Conservation (phyloP, 2,329 filamentous ascomycete species). For the Epichloe bromicola region DNA sequence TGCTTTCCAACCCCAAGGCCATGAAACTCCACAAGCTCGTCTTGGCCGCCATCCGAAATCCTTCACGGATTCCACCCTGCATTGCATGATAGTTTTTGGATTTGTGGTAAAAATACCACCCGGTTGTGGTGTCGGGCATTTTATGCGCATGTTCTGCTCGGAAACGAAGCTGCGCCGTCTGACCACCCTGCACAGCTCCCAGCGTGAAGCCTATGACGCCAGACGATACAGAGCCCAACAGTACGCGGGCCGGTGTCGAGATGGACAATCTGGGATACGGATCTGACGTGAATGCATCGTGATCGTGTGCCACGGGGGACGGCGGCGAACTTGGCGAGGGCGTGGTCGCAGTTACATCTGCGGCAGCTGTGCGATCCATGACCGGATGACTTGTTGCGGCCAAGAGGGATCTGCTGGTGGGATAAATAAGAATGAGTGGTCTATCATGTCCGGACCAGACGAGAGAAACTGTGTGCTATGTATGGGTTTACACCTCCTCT, state of each 20-base stretch:
- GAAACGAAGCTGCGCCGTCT: slow-evolving; percentile 67
- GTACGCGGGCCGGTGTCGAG: slow-evolving; percentile 50
- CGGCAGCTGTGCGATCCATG: slow-evolving; percentile 1
- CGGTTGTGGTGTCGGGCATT: slow-evolving; percentile 65
- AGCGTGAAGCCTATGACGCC: slow-evolving; percentile 58
- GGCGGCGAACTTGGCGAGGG: not conserved
- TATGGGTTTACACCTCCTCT: no score
- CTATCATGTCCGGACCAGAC: no score
- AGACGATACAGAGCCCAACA: slow-evolving; percentile 48
- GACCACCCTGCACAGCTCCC: slow-evolving; percentile 59
- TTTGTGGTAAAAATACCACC: slow-evolving; percentile 99
- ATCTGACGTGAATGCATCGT: slow-evolving; percentile 15
- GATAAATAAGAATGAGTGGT: no score
- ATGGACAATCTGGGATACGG: slow-evolving; percentile 42
- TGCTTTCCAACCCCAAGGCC: slow-evolving; percentile 74
- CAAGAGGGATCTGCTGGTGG: not conserved
- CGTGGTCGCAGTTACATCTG: slow-evolving; percentile 1
- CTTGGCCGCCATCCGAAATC: slow-evolving; percentile 57
- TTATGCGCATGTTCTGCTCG: slow-evolving; percentile 94
- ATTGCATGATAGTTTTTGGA: slow-evolving; percentile 87
- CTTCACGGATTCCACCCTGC: slow-evolving; percentile 66
- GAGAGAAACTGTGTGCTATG: no score
- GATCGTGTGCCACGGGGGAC: slow-evolving; percentile 10
- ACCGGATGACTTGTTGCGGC: not conserved
- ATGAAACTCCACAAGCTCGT: slow-evolving; percentile 60